These are phyloP conservation scores for Sanguinoderma infundibulare DNA, from an alignment of 1,284 basidiomycete species.

Conservation along the genomic window DNA sequence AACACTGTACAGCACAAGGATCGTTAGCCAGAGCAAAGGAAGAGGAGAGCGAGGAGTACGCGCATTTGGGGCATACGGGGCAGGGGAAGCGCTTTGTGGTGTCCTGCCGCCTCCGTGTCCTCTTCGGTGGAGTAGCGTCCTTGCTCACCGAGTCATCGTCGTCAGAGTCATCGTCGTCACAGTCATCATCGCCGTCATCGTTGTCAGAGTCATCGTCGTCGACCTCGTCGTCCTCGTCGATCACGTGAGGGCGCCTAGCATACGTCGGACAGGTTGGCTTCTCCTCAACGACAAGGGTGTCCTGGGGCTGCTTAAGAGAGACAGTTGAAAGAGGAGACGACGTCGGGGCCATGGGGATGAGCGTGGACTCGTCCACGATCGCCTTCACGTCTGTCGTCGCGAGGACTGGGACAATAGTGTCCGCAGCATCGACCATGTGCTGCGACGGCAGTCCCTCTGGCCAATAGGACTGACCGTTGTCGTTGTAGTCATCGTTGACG, in stretches of 20 bases:
- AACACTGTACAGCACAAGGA: neutral
- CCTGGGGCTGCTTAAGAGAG: neutral
- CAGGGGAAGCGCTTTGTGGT: conserved; percentile 9
- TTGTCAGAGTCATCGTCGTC: neutral
- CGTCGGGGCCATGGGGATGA: neutral
- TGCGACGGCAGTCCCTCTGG: neutral
- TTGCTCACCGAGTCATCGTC: neutral
- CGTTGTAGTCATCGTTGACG: neutral
- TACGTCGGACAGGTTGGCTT: neutral
- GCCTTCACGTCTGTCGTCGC: neutral
- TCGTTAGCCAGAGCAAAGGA: neutral
- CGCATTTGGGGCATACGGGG: neutral
- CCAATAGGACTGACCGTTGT: neutral
- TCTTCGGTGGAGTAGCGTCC: neutral
- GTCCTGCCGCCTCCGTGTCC: neutral
- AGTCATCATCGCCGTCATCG: neutral
- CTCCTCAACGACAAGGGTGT: neutral
- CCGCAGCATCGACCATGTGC: conserved; percentile 6
- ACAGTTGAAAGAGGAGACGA: neutral
- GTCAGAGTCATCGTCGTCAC: neutral
- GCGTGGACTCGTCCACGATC: neutral
- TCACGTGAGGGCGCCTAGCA: neutral
- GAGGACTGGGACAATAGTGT: neutral
- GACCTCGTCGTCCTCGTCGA: too few relatives aligned
- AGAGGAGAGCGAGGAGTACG: neutral